Evolutionary conservation across 2,329 filamentous ascomycete genomes (phyloP), one percentile per base, ranked within the genome.

Genomic region (Endoconidiophora polonica): DNA sequence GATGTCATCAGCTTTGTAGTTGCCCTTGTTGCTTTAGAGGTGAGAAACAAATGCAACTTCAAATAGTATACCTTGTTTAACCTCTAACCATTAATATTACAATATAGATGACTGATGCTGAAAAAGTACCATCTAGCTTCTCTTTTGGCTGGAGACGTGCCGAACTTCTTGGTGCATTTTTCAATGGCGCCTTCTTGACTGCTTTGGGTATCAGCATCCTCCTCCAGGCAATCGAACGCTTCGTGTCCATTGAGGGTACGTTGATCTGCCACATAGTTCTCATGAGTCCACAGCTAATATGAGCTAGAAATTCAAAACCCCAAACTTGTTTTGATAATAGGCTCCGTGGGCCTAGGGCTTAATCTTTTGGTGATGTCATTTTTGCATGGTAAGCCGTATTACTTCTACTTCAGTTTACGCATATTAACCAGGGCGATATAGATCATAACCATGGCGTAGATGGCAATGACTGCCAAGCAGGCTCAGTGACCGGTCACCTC

Each of bases 131-230:
- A 0, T 68, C 73, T 54, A 68, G 68, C 7, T 68, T 83, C 14
- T 76, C 81, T 0, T 87, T 83, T 56, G 83, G 83, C n/a, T 87
- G 81, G 82, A 79, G 83, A 51, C 72, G 83, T 29, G 81, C 82
- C 14, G 73, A 76, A n/a, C 62, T 86, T 1, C 67, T 88, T 0
- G 83, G 83, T 4, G 81, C 81, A 20, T 88, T 88, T 62, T 88
- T 87, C 70, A 88, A 88, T 58, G 83, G 83, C 12, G 77, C 80
- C 1, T 83, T 88, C 52, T 69, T 88, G 1, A 62, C 86, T 14
- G 82, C 80, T 1, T 66, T 88, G 2, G 81, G 81, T 1, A 62
- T 86, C 36, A 85, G 80, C 60, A 83, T 87, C 46, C 72, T 82
- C 33, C 65, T 87, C 2, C 83, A 87, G 59, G 79, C 82, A 0